These are phyloP conservation scores for Phlebiopsis gigantea DNA, from an alignment of 768 basidiomycete species.

Conservation along the genomic window DNA sequence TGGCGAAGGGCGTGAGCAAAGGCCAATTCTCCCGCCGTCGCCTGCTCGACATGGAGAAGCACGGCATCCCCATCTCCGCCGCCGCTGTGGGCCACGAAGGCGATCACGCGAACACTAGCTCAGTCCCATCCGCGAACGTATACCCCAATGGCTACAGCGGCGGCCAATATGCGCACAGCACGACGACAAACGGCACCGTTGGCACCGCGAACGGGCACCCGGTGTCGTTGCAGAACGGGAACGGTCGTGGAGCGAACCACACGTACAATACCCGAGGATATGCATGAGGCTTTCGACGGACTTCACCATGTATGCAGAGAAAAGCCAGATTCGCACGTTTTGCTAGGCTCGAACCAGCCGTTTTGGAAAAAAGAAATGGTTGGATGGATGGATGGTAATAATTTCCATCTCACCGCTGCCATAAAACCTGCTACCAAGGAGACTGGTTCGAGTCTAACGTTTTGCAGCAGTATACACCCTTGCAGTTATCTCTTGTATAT, in stretches of 20 bases:
- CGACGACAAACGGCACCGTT: conserved; percentile 3
- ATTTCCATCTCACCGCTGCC: too few species aligned
- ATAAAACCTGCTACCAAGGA: too few species aligned
- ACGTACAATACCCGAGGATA: conserved; percentile 7
- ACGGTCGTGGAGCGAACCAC: conserved; percentile 5
- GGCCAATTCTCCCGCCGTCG: conserved; percentile 38
- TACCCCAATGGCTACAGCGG: conserved; percentile 3
- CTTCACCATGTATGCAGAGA: background rate
- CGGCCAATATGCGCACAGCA: background rate
- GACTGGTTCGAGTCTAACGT: too few species aligned
- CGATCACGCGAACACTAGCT: background rate
- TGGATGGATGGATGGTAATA: too few species aligned
- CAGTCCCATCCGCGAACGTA: background rate
- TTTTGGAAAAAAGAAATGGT: background rate
- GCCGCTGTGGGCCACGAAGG: conserved; percentile 5
- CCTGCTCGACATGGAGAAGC: conserved; percentile 22
- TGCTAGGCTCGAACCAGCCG: too few species aligned
- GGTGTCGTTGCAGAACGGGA: background rate
- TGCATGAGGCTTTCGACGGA: background rate
- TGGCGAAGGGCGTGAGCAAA: conserved; percentile 46
- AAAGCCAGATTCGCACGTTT: too few species aligned
- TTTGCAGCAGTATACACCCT: background rate
- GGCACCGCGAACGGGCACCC: conserved; percentile 2
- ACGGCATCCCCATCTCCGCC: conserved; percentile 12
- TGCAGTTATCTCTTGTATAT: background rate